Conservation (phyloP, 805 yeast genomes). For the Nadsonia fulvescens region DNA sequence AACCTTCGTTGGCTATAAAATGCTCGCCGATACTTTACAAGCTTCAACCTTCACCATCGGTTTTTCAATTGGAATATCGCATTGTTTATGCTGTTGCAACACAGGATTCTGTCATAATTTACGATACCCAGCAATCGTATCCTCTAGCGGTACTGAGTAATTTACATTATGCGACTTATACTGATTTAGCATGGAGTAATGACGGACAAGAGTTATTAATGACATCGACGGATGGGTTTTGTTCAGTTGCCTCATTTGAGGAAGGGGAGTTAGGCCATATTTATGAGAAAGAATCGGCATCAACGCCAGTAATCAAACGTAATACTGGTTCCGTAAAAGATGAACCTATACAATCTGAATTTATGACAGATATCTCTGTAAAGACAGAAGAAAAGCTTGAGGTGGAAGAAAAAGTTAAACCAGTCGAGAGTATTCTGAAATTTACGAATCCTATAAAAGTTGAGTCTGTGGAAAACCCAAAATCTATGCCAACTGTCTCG, state of each 20-base stretch:
- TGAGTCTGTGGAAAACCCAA: too few relatives aligned
- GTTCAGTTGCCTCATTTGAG: conserved; percentile 47
- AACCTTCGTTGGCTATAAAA: conserved; percentile 68
- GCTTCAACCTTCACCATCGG: conserved; percentile 17
- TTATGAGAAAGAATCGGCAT: conserved; percentile 6
- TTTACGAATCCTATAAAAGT: conserved; percentile 1
- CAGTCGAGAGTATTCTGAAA: not conserved
- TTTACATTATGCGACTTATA: conserved; percentile 73
- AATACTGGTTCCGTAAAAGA: conserved; percentile 8
- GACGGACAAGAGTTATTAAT: conserved; percentile 57
- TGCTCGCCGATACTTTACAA: conserved; percentile 56
- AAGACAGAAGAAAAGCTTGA: too few relatives aligned
- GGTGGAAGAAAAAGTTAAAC: too few relatives aligned
- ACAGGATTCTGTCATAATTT: conserved; percentile 63
- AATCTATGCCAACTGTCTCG: too few relatives aligned
- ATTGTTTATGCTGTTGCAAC: conserved; percentile 89
- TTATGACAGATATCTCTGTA: not conserved
- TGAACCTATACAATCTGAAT: conserved; percentile 1
- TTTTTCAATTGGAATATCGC: conserved; percentile 50
- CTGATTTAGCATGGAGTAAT: conserved; percentile 72
- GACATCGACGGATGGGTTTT: conserved; percentile 85
- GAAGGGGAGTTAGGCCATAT: conserved; percentile 35
- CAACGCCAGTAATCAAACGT: conserved; percentile 7
- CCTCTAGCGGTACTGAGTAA: conserved; percentile 66
- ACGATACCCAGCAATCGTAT: conserved; percentile 51